phyloP scores from a whole-genome alignment of 2,329 filamentous ascomycete genomes.

The Calycina marina region DNA sequence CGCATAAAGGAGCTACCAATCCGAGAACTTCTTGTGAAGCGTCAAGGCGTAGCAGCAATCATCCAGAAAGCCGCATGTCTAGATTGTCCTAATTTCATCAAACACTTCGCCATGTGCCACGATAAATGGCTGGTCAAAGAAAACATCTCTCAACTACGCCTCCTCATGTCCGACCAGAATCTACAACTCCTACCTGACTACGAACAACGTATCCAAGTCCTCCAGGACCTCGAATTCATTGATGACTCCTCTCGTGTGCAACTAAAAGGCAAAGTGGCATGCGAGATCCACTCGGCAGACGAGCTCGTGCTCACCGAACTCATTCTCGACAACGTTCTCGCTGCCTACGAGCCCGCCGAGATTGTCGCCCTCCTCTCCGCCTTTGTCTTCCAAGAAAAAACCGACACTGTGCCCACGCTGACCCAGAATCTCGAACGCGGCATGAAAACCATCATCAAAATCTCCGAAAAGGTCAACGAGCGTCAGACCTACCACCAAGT shows the following conservation, averaged over 20 bases:
- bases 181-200: conserved; percentile 92
- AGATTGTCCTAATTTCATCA: conserved; percentile 64
- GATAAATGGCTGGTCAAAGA: conserved; percentile 95
- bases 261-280: conserved; percentile 95
- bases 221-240: conserved; percentile 85
- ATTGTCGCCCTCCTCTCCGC: conserved; percentile 87
- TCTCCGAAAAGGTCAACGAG: conserved; percentile 83
- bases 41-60: conserved; percentile 45
- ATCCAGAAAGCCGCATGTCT: conserved; percentile 53
- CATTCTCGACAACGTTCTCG: conserved; percentile 90
- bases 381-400: conserved; percentile 98
- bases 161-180: conserved; percentile 89
- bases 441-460: conserved; percentile 71
- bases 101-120: conserved; percentile 93
- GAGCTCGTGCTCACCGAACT: conserved; percentile 93
- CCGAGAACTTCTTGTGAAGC: conserved; percentile 63
- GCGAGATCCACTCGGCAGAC: conserved; percentile 94
- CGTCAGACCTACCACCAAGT: conserved; percentile 87
- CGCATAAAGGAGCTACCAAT: conserved; percentile 72
- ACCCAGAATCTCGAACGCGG: conserved; percentile 72
- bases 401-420: conserved; percentile 63
- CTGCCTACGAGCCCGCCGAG: conserved; percentile 89
- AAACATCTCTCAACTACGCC: conserved; percentile 75
- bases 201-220: conserved; percentile 80
- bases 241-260: conserved; percentile 78